These are phyloP conservation scores for Iris pallida DNA, from an alignment of 116 monocot genomes.

Conservation along the genomic window DNA sequence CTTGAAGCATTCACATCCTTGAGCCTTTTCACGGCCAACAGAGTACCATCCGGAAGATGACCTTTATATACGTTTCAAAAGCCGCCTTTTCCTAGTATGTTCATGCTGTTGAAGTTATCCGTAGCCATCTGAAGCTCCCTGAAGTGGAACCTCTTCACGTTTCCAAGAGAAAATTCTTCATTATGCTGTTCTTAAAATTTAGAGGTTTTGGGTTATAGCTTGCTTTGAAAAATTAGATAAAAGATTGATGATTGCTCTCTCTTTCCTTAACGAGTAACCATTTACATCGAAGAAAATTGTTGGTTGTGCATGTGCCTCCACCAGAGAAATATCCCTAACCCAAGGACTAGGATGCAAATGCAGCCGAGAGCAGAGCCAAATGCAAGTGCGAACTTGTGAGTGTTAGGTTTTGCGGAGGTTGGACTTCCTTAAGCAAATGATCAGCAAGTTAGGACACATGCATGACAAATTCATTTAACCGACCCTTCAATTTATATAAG, in stretches of 20 bases:
- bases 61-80: constrained; percentile 75
- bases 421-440: constrained; percentile 19
- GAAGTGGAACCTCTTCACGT: constrained; percentile 54
- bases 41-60: constrained; percentile 43
- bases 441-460: background rate
- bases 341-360: constrained; percentile 34
- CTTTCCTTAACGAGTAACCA: constrained; percentile 29
- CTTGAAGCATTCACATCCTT: constrained; percentile 68
- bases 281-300: constrained; percentile 66
- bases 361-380: constrained; percentile 40
- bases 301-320: constrained; percentile 48
- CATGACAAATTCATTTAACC: too few relatives aligned
- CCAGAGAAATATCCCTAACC: constrained; percentile 45
- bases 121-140: constrained; percentile 65
- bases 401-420: constrained; percentile 23
- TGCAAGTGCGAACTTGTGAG: constrained; percentile 45
- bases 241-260: background rate
- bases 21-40: constrained; percentile 69
- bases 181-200: constrained; percentile 44
- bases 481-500: too few relatives aligned
- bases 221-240: background rate
- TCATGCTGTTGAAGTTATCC: constrained; percentile 58
- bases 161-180: constrained; percentile 55
- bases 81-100: constrained; percentile 71
- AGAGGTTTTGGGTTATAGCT: background rate